phyloP scores from a whole-genome alignment of 805 yeast genomes.

The Pichia membranifaciens region DNA sequence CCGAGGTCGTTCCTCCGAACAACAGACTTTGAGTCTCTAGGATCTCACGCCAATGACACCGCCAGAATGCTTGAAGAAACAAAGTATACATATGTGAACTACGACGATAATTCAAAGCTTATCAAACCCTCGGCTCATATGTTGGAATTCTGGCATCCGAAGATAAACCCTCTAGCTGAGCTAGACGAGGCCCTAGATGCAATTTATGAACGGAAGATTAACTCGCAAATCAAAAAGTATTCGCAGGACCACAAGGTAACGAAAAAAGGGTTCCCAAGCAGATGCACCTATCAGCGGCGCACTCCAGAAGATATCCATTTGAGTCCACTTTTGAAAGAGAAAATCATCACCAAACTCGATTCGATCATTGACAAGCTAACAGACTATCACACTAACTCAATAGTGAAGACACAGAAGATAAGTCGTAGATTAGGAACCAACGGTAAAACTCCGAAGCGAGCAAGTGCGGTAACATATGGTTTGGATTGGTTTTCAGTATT shows the following conservation, averaged over 20 bases:
- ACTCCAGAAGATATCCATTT: constrained; percentile 11
- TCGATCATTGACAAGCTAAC: constrained; percentile 18
- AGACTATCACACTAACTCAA: background rate
- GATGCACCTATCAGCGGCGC: background rate
- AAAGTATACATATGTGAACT: constrained; percentile 5
- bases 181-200: constrained; percentile 9
- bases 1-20: constrained; percentile 5
- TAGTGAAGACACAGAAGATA: background rate
- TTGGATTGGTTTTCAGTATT: constrained; percentile 10
- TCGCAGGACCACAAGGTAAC: background rate
- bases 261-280: background rate
- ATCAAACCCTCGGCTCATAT: constrained; percentile 1
- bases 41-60: background rate
- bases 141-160: constrained; percentile 11
- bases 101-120: background rate
- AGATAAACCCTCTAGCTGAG: constrained; percentile 6
- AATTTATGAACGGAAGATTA: constrained; percentile 9
- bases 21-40: constrained; percentile 1
- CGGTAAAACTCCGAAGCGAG: background rate
- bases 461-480: constrained; percentile 1
- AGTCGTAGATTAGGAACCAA: background rate
- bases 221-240: background rate
- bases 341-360: constrained; percentile 18
- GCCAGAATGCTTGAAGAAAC: background rate
- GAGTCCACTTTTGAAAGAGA: constrained; percentile 12